Evolutionary conservation across 2,329 filamentous ascomycete species (phyloP).

Genomic region (Xylariaceae sp.): DNA sequence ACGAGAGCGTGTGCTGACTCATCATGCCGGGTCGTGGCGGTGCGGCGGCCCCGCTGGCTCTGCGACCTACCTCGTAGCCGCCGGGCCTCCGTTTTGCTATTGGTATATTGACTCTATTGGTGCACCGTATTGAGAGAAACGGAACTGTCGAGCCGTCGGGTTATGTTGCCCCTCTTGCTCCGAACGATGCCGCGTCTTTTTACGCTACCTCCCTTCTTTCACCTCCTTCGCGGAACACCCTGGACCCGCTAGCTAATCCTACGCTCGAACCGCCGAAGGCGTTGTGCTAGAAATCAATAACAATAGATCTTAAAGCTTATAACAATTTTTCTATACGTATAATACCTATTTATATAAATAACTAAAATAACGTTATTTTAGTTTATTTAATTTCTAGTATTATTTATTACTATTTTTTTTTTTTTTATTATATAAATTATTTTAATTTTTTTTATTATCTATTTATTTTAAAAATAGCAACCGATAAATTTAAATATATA

Average conservation of each 20-base stretch:
- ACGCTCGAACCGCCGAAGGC: not conserved
- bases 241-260: not conserved
- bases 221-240: not conserved
- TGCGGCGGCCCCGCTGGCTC: not conserved
- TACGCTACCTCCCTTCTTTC: not conserved
- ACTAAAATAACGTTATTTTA: no score
- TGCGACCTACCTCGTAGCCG: not conserved
- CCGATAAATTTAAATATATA: not conserved
- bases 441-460: not conserved
- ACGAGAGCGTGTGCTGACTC: not conserved
- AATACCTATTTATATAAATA: not conserved
- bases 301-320: not conserved
- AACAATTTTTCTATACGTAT: not conserved
- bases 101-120: not conserved
- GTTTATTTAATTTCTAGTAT: not conserved
- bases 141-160: not conserved
- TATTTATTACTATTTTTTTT: not conserved
- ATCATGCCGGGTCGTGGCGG: slow-evolving; percentile 1
- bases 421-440: not conserved
- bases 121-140: not conserved
- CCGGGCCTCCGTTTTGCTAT: no score
- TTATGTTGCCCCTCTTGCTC: not conserved
- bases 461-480: not conserved
- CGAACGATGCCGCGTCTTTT: not conserved
- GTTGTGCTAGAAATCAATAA: not conserved